Percentiles rank a stretch among this genome's conserved stretches.
Conservation (phyloP, 2,329 filamentous ascomycete genomes). For the Mycosphaerella sp. region DNA sequence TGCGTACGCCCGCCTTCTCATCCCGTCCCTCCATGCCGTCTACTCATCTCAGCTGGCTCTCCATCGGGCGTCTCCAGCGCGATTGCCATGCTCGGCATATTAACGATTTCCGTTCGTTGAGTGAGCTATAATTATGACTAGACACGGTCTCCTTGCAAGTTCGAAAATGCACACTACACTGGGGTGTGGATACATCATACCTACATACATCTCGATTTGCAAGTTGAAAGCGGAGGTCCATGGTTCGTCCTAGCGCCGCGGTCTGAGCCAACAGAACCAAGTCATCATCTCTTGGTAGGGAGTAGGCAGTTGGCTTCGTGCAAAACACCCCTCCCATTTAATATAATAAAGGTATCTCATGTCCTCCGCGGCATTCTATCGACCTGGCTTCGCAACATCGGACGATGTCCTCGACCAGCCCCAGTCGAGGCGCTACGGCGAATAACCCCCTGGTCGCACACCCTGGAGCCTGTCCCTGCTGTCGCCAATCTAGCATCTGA, state of each 20-base stretch:
- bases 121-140: slow-evolving; percentile 1
- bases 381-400: background rate
- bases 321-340: too few species aligned
- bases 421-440: background rate
- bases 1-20: too few species aligned
- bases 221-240: background rate
- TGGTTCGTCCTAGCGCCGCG: too few species aligned
- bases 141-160: slow-evolving; percentile 2
- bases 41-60: too few species aligned
- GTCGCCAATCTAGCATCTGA: background rate
- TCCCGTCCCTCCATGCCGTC: too few species aligned
- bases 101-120: slow-evolving; percentile 4
- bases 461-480: background rate
- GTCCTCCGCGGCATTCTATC: too few species aligned
- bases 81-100: slow-evolving; percentile 2
- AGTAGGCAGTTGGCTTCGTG: too few species aligned
- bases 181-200: background rate
- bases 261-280: too few species aligned
- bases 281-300: too few species aligned
- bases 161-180: background rate
- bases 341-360: too few species aligned
- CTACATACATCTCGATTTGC: background rate
- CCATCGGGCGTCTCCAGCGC: background rate
- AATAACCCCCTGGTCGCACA: background rate
- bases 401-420: too few species aligned